Base-by-base conservation (phyloP, 2,329 filamentous ascomycete species). In the Diaporthe aspalathi region DNA sequence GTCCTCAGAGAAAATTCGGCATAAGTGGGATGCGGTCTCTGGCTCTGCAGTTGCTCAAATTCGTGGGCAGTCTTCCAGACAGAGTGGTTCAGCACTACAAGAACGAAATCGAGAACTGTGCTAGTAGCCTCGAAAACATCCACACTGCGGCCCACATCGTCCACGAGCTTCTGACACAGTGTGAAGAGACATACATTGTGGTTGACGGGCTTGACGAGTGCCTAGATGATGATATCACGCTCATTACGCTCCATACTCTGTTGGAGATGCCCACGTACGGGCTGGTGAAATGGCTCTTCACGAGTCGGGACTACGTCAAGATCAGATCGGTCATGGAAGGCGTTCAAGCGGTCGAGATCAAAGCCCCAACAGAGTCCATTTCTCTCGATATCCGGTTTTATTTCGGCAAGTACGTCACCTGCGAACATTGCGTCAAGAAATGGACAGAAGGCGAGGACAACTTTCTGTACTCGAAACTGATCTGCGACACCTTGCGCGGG, bases 401-500 rank as follows among this genome's bases (percentile, higher is more conserved):
- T 32, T 38, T 57, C 53, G 24, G 53, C 53, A 57, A 57, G 53
- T 5, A 57, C 7, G 40, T 57, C 20, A 57, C 29, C 53, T 40
- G 53, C 53, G 6, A 40, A 17, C 32, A 40, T 17, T 57, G 32
- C n/a, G 38, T 57, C n/a, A 12, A 57, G 4, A 16, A 24, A 11
- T 24, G 53, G 32, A 40, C 53, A 24, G n/a, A 40, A 40, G 53
- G 9, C 14, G 53, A 57, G 24, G 53, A 57, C n/a, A 57, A 57
- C 35, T 57, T 57, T 22, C 53, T 57, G 3, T 57, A 57, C n/a
- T 57, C 53, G 12, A 57, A 57, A 35, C 22, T 57, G 32, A 57
- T 57, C 16, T 57, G 53, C 7, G 53, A 27, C n/a, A 57, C 53
- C 32, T 32, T 57, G 8, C 35, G 29, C 12, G 53, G 53, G 5